Evolutionary conservation across 225 moss, liverwort and hornwort species (phyloP).

Genomic region (Pseudisothecium myosuroides): DNA sequence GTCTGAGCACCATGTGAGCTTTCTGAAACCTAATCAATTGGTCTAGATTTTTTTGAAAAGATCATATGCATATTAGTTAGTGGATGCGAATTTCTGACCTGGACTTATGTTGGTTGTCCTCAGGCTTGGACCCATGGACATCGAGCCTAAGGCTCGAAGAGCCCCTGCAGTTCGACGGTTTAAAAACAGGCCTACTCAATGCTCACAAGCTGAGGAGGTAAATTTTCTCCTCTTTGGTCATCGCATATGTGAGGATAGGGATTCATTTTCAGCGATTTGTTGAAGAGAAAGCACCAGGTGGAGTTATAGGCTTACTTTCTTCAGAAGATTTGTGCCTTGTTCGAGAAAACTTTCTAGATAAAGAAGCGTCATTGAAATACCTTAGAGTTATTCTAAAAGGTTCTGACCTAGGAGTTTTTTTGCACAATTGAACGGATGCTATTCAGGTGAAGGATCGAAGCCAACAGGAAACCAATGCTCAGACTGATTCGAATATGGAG

Average conservation of each 20-base stretch:
- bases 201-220: conserved; percentile 49
- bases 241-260: not conserved
- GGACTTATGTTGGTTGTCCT: not conserved
- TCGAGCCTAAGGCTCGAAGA: conserved; percentile 38
- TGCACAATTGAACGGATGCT: not conserved
- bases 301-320: not conserved
- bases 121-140: conserved; percentile 86
- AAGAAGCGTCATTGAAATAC: not conserved
- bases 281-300: not conserved
- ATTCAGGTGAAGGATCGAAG: conserved; percentile 46
- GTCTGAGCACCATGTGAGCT: conserved; percentile 63
- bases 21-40: not conserved
- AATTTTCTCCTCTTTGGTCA: not conserved
- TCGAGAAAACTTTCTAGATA: not conserved
- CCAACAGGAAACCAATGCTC: conserved; percentile 15
- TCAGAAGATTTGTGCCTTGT: not conserved
- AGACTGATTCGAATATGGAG: conserved; percentile 73
- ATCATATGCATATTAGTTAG: not conserved
- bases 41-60: not conserved
- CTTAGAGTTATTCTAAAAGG: not conserved
- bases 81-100: not conserved
- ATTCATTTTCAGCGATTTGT: not conserved
- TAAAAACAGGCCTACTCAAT: conserved; percentile 25
- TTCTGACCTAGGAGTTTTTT: not conserved
- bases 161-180: not conserved